phyloP scores from a whole-genome alignment of 805 yeast genomes.

The Lipomyces chichibuensis region DNA sequence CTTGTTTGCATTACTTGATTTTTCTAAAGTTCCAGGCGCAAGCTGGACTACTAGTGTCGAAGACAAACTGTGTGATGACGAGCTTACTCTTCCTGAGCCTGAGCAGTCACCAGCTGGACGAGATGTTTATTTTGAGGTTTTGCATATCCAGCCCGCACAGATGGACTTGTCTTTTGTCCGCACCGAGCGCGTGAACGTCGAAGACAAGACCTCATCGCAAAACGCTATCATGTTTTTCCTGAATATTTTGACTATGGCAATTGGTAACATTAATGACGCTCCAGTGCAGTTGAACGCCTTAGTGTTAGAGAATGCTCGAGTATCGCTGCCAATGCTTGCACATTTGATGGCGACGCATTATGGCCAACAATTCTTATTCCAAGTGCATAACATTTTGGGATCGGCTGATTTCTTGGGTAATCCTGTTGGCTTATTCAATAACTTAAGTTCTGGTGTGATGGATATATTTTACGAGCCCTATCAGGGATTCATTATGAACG shows the following conservation, averaged over 20 bases:
- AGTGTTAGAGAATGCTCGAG: constrained; percentile 84
- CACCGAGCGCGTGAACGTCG: constrained; percentile 74
- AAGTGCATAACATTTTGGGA: constrained; percentile 88
- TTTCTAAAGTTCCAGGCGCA: constrained; percentile 79
- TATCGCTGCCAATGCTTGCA: constrained; percentile 72
- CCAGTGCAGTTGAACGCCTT: constrained; percentile 88
- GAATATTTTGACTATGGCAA: constrained; percentile 91
- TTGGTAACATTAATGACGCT: constrained; percentile 96
- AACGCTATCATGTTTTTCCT: constrained; percentile 70
- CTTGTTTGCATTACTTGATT: constrained; percentile 76
- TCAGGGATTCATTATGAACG: constrained; percentile 91
- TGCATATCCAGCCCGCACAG: constrained; percentile 90
- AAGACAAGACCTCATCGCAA: constrained; percentile 62
- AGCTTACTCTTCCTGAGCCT: constrained; percentile 72
- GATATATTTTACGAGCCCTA: constrained; percentile 97
- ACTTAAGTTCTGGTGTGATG: constrained; percentile 90
- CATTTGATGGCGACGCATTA: constrained; percentile 81
- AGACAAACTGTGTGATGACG: constrained; percentile 63
- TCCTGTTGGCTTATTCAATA: constrained; percentile 95
- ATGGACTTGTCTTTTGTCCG: constrained; percentile 88
- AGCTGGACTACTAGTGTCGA: constrained; percentile 59
- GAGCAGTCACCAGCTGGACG: constrained; percentile 55
- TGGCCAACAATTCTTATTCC: constrained; percentile 88
- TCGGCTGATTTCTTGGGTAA: constrained; percentile 96
- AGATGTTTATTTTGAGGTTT: constrained; percentile 88